Percentiles rank a stretch among this genome's conserved stretches.
phyloP scores from a whole-genome alignment of 2,329 filamentous ascomycete genomes.

The Microsporum audouinii region DNA sequence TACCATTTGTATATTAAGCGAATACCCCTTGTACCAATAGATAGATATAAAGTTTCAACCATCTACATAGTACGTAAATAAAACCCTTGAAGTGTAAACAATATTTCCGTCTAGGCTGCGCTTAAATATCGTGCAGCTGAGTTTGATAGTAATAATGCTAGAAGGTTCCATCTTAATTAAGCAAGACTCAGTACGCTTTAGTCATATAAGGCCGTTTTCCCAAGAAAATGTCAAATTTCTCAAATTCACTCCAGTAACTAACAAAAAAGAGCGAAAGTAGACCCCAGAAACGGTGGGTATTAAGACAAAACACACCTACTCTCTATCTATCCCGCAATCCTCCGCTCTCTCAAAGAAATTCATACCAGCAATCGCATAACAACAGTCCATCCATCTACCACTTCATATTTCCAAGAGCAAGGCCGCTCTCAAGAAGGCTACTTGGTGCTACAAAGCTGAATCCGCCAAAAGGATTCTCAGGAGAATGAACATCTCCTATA shows the following conservation, averaged over 20 bases:
- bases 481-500: constrained; percentile 12
- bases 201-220: not conserved
- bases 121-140: not conserved
- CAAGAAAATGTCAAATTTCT: not conserved
- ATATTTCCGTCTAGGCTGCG: not conserved
- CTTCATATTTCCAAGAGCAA: constrained; percentile 1
- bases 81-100: not conserved
- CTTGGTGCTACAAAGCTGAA: constrained; percentile 40
- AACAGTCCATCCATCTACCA: not conserved
- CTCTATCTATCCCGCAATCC: not conserved
- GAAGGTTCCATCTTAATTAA: not conserved
- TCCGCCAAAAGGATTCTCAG: constrained; percentile 35
- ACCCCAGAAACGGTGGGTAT: too few species aligned
- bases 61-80: not conserved
- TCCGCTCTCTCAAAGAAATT: not conserved
- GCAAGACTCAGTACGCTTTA: not conserved
- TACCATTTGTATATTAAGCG: not conserved
- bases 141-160: not conserved
- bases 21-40: not conserved
- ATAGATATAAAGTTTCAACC: not conserved
- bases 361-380: not conserved
- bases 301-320: too few species aligned
- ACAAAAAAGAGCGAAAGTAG: too few species aligned
- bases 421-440: constrained; percentile 32
- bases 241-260: too few species aligned